Conservation (phyloP, 2,329 filamentous ascomycete genomes). For the Phyllosticta capitalensis region DNA sequence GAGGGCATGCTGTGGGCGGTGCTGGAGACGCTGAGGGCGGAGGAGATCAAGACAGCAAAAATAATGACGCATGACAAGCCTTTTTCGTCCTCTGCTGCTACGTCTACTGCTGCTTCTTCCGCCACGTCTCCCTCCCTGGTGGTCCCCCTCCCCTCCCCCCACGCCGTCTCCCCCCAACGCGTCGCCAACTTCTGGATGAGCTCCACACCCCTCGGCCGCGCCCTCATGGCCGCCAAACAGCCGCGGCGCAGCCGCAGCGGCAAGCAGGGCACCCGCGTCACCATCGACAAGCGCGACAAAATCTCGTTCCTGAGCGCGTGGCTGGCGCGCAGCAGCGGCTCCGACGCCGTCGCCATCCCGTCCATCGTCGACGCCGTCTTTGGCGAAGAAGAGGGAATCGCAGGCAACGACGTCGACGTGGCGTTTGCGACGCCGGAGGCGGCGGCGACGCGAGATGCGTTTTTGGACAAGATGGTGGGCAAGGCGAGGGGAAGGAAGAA, state of each 20-base stretch:
- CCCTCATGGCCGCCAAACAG: background rate
- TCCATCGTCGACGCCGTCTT: background rate
- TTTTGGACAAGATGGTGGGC: conserved; percentile 3
- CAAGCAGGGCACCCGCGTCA: conserved; percentile 27
- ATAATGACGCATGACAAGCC: background rate
- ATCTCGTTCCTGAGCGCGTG: conserved; percentile 46
- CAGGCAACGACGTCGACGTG: background rate
- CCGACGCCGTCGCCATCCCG: background rate
- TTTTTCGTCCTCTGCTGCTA: background rate
- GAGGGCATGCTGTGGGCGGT: conserved; percentile 73
- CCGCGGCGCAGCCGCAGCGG: conserved; percentile 18
- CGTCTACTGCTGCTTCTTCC: background rate
- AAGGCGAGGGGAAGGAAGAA: conserved; percentile 6
- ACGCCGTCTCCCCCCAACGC: conserved; percentile 27
- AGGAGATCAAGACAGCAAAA: conserved; percentile 13
- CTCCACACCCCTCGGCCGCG: conserved; percentile 4
- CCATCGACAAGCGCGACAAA: conserved; percentile 49
- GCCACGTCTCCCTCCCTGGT: background rate
- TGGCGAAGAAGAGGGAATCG: background rate
- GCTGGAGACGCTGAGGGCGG: conserved; percentile 45
- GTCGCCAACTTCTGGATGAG: conserved; percentile 28
- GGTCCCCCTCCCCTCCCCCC: conserved; percentile 13
- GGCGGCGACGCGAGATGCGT: conserved; percentile 2
- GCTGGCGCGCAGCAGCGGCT: conserved; percentile 6
- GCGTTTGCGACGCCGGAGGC: background rate